Evolutionary conservation across 176 grass and related monocot genomes (phyloP).

Genomic region (Hsuehochloa calcarea): DNA sequence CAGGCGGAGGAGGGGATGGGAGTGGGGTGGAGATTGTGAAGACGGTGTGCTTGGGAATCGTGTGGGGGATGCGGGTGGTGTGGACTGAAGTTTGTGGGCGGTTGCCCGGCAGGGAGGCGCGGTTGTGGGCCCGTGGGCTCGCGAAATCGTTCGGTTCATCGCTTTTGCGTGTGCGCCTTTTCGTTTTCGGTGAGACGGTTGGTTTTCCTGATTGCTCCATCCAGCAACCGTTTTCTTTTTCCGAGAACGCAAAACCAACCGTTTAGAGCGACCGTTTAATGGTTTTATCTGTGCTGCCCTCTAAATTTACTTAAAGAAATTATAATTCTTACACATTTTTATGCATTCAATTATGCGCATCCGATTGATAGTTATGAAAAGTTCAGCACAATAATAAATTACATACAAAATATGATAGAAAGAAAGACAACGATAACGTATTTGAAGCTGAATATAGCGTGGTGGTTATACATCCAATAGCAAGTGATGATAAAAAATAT

Average conservation of each 20-base stretch:
- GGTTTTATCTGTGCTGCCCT: no score
- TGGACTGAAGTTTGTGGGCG: conserved; percentile 26
- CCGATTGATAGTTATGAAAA: no score
- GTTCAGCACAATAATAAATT: no score
- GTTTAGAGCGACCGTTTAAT: not conserved
- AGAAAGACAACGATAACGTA: no score
- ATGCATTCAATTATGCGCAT: no score
- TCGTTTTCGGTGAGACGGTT: not conserved
- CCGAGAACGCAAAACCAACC: not conserved
- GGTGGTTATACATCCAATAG: no score
- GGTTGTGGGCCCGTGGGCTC: conserved; percentile 29
- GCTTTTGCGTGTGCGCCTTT: not conserved
- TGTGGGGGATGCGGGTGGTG: conserved; percentile 10
- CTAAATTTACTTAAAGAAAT: no score
- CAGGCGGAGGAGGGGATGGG: conserved; percentile 22
- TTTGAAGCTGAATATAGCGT: no score
- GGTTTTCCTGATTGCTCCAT: not conserved
- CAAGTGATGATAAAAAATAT: no score
- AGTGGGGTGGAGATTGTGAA: not conserved
- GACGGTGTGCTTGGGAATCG: not conserved
- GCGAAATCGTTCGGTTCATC: not conserved
- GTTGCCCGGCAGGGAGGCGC: conserved; percentile 23
- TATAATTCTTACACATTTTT: no score
- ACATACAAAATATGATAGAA: no score
- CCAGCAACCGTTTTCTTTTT: not conserved